Base-by-base conservation (phyloP, 805 yeast genomes). In the Schwanniomyces yamadae region DNA sequence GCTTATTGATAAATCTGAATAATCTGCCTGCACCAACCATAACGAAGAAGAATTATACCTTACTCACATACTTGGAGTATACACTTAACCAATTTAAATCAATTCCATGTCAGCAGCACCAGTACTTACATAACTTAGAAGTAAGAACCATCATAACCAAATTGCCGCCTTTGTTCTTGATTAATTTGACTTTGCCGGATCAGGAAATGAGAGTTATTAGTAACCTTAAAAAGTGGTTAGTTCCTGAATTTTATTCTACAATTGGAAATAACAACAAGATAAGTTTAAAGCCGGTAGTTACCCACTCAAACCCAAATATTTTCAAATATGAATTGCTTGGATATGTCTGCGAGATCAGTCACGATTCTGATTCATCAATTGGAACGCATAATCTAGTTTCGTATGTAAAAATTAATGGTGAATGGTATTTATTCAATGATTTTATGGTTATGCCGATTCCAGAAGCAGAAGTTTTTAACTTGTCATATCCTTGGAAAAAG, bases 391-490 rank as follows among this genome's bases (percentile, higher is more conserved):
- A 80, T 47, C 55, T 82, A 34, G 83, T 85, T 0, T 73, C 89
- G 0, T 75, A 74, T 46, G 70, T 75, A 2, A 71, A 72, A 42
- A 61, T 78, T 4, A 64, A 59, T 11, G 71, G 71, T 31, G 54
- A 54, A 48, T 93, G 99, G 99, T 78, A 73, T 51, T 57, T 93
- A 53, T 88, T 93, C 57, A 93, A 93, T 54, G 98, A 93, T 58
- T 93, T 91, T 59, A 64, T 93, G 45, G 98, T 90, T 11, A 75
- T 78, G 48, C 81, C 79, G 16, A 71, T 93, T 1, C 71, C 82
- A 1, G 86, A 82, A 47, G 74, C 72, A 10, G 97, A 93, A 48
- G 97, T 85, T 0, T 69, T 89, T 31, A 78, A 88, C 53, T 60
- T 88, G 31, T 63, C 79, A 1, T 69, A 72, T 32, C 70, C 82